A percentile compares a stretch with the other conserved stretches of the same genome.
Evolutionary conservation across 73 alveolate genomes (phyloP).

Genomic region (Stentor coeruleus): DNA sequence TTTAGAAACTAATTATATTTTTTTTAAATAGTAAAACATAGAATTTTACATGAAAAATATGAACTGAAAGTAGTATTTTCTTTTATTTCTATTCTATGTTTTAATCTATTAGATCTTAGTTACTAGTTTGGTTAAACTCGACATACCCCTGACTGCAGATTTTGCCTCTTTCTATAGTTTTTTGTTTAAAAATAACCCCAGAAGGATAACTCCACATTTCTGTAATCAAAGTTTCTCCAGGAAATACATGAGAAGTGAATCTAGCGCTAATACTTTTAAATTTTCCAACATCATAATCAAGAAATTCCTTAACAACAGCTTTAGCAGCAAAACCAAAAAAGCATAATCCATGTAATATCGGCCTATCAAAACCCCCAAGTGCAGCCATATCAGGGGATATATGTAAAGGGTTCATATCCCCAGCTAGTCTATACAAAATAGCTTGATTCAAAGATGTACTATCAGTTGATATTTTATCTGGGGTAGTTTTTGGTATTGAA

Average conservation of each 20-base stretch:
- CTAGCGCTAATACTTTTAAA: slow-evolving; percentile 52
- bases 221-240: slow-evolving; percentile 77
- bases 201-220: slow-evolving; percentile 77
- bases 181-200: slow-evolving; percentile 56
- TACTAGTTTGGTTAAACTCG: slow-evolving; percentile 55
- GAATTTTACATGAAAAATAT: too few relatives aligned
- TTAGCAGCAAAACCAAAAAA: slow-evolving; percentile 74
- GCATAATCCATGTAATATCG: slow-evolving; percentile 85
- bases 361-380: slow-evolving; percentile 77
- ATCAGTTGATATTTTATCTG: slow-evolving; percentile 50
- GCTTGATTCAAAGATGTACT: slow-evolving; percentile 67
- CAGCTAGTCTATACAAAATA: slow-evolving; percentile 65
- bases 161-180: slow-evolving; percentile 73
- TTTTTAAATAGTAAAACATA: too few relatives aligned
- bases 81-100: too few relatives aligned
- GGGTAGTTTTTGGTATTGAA: slow-evolving; percentile 64
- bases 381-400: slow-evolving; percentile 80
- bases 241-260: slow-evolving; percentile 79
- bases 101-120: too few relatives aligned
- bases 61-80: too few relatives aligned
- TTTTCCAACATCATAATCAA: slow-evolving; percentile 46
- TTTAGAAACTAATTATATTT: too few relatives aligned
- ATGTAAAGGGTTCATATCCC: slow-evolving; percentile 84
- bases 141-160: slow-evolving; percentile 58
- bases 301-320: slow-evolving; percentile 54